phyloP scores from a whole-genome alignment of 1,284 basidiomycete genomes.

The Exobasidium cylindrosporum region DNA sequence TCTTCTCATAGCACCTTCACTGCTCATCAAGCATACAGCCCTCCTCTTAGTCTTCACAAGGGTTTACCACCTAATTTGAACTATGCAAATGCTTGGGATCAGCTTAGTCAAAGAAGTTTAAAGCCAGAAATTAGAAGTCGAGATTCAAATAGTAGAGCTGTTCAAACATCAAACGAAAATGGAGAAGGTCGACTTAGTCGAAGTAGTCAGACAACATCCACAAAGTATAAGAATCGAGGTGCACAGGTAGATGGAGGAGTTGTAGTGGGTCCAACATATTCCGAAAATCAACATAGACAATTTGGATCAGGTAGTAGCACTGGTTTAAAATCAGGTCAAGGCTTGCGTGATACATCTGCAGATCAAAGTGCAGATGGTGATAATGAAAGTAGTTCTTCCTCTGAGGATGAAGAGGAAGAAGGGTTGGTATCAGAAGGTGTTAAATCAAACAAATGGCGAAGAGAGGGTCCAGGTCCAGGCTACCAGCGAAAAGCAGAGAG shows the following conservation, averaged over 20 bases:
- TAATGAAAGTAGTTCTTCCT: conserved; percentile 36
- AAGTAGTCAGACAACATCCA: conserved; percentile 15
- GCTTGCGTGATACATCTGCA: background rate
- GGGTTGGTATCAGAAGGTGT: conserved; percentile 4
- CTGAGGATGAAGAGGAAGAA: conserved; percentile 18
- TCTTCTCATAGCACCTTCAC: background rate
- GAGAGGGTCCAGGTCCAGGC: conserved; percentile 9
- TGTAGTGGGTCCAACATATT: conserved; percentile 10
- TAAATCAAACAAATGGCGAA: conserved; percentile 3
- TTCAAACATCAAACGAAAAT: background rate
- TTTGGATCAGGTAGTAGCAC: background rate
- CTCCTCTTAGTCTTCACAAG: conserved; percentile 5
- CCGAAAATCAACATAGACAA: background rate
- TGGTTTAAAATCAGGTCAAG: background rate
- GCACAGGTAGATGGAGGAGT: conserved; percentile 4
- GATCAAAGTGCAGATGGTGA: conserved; percentile 41
- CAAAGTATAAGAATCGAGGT: background rate
- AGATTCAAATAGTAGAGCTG: background rate
- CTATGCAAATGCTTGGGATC: conserved; percentile 44
- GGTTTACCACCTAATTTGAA: conserved; percentile 29
- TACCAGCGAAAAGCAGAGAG: conserved; percentile 13
- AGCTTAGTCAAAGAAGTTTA: too few species aligned
- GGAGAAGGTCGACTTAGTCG: conserved; percentile 28
- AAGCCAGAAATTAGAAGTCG: conserved; percentile 3
- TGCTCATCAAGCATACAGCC: background rate